Percentiles rank a stretch among this genome's conserved stretches.
Conservation (phyloP, 1,139 yeast species). For the Diutina mesorugosa region DNA sequence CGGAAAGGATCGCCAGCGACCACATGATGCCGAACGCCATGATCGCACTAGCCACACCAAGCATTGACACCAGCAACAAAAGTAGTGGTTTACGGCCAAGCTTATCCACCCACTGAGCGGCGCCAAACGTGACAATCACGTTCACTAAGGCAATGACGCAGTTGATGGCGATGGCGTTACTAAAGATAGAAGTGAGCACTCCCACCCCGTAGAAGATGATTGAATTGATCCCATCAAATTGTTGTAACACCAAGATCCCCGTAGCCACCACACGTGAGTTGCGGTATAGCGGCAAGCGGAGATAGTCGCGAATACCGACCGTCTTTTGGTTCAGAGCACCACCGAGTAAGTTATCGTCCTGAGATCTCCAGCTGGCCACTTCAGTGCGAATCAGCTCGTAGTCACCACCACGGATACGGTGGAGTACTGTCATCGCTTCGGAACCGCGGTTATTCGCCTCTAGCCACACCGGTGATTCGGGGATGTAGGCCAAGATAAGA, state of each 20-base stretch:
- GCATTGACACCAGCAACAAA: slow-evolving; percentile 47
- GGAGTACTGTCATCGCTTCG: slow-evolving; percentile 23
- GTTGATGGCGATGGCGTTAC: slow-evolving; percentile 55
- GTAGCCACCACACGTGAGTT: slow-evolving; percentile 57
- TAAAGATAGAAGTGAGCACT: slow-evolving; percentile 50
- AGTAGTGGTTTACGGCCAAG: slow-evolving; percentile 67
- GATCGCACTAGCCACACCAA: slow-evolving; percentile 44
- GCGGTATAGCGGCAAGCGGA: slow-evolving; percentile 35
- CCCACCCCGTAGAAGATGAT: slow-evolving; percentile 88
- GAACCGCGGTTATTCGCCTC: slow-evolving; percentile 19
- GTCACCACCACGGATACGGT: slow-evolving; percentile 29
- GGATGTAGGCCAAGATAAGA: slow-evolving; percentile 29
- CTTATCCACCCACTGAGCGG: slow-evolving; percentile 61
- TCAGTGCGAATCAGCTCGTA: slow-evolving; percentile 23
- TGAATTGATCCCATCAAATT: slow-evolving; percentile 84
- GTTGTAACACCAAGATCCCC: slow-evolving; percentile 75
- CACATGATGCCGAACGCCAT: slow-evolving; percentile 55
- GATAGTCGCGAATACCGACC: slow-evolving; percentile 27
- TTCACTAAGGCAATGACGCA: slow-evolving; percentile 65
- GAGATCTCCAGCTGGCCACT: slow-evolving; percentile 22
- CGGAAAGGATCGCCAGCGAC: slow-evolving; percentile 38
- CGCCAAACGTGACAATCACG: slow-evolving; percentile 53
- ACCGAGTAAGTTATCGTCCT: slow-evolving; percentile 3
- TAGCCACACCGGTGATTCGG: slow-evolving; percentile 84
- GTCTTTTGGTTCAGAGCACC: slow-evolving; percentile 5